Evolutionary conservation across 1,284 basidiomycete species (phyloP).

Genomic region (Apiotrichum gamsii): DNA sequence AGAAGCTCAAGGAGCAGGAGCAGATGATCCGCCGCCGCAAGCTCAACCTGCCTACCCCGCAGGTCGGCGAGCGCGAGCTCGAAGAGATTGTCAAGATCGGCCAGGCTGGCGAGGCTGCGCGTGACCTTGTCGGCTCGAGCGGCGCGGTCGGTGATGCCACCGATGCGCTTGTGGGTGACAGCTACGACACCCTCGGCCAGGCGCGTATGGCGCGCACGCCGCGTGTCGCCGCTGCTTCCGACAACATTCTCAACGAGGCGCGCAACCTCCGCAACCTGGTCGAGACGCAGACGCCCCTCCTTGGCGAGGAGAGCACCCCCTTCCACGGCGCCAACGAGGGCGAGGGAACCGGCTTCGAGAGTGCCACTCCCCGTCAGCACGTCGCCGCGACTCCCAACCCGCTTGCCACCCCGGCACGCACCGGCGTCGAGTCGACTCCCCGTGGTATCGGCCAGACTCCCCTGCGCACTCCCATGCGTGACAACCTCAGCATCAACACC

Average conservation of each 20-base stretch:
- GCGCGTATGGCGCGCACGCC: slow-evolving; percentile 89
- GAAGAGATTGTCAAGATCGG: slow-evolving; percentile 99
- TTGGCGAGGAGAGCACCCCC: slow-evolving; percentile 95
- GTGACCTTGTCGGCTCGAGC: slow-evolving; percentile 63
- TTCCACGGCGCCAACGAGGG: slow-evolving; percentile 61
- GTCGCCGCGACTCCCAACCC: slow-evolving; percentile 92
- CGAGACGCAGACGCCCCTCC: slow-evolving; percentile 82
- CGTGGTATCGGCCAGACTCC: slow-evolving; percentile 63
- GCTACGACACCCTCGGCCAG: slow-evolving; percentile 76
- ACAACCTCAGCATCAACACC: slow-evolving; percentile 79
- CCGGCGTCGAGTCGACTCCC: slow-evolving; percentile 59
- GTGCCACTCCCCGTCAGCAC: slow-evolving; percentile 82
- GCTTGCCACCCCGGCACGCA: slow-evolving; percentile 66
- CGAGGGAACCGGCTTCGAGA: slow-evolving; percentile 75
- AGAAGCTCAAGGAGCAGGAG: slow-evolving; percentile 94
- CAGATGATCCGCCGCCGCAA: slow-evolving; percentile 84
- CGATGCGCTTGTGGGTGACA: slow-evolving; percentile 73
- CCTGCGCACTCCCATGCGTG: slow-evolving; percentile 82
- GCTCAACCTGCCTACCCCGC: slow-evolving; percentile 78
- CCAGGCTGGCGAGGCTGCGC: slow-evolving; percentile 79
- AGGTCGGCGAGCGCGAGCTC: slow-evolving; percentile 91
- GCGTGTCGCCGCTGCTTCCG: slow-evolving; percentile 71
- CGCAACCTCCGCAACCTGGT: slow-evolving; percentile 91
- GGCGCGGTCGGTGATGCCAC: slow-evolving; percentile 70
- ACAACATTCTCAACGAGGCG: slow-evolving; percentile 89